Evolutionary conservation across 116 monocot species (phyloP), one percentile per base, ranked within the genome.

Genomic region (Cymodocea nodosa): DNA sequence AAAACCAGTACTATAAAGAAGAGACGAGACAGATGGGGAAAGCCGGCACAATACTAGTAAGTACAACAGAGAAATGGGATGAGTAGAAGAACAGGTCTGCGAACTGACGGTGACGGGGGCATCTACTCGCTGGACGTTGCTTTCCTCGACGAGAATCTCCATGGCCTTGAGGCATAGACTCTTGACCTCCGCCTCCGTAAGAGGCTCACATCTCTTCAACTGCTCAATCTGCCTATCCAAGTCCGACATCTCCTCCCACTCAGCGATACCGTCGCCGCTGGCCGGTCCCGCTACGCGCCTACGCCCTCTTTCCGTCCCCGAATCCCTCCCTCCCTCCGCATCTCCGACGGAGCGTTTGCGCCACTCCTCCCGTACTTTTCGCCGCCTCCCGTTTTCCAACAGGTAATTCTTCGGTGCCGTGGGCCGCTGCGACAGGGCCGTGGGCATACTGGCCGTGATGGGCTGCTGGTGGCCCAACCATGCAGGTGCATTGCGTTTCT

Each of bases 121-220:
- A 61, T 97, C 97, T 65, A 97, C 97, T 52, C 92, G 67, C 72
- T 89, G 92, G 68, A 97, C 92, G 74, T 97, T 97, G 83, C 91
- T 83, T 75, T 97, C 92, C 74, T 97, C 97, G 54, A 97, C 88
- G 25, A 97, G 86, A 77, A 97, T 97, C 84, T 97, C 92, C 84
- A 91, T 97, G 72, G 97, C 97, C 70, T 91, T 91, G 68, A 88
- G 80, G 70, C 97, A 89, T 15, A 97, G 86, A 4, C 89, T 81
- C 82, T 91, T 97, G 65, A 97, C 89, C 80, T 97, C 97, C 48
- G 86, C 80, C 66, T 95, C 95, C 74, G 70, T 85, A 17, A 95
- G 72, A 20, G 87, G 83, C 74, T 95, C 90, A 83, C 95, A 95
- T 63, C 84, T 75, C 83, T 90, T 90, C 81, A 95, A 75, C 82